A percentile compares a stretch with the other conserved stretches of the same genome.
Evolutionary conservation across 2,329 filamentous ascomycete genomes (phyloP).

Genomic region (Sphaerulina populicola): DNA sequence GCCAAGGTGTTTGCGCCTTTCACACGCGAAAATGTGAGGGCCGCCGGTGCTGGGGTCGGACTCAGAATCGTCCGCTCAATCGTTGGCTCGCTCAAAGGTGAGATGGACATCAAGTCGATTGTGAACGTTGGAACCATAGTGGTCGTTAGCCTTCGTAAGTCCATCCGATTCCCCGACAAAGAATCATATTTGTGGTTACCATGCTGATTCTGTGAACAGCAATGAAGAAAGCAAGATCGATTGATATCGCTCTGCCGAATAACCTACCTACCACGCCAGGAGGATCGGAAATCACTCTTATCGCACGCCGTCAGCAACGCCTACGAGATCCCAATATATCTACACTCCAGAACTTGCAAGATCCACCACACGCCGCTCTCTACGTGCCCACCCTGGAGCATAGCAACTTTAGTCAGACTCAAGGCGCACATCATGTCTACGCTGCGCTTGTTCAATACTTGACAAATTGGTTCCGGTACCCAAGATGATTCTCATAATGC

Average conservation of each 20-base stretch:
- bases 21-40: slow-evolving; percentile 53
- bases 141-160: slow-evolving; percentile 12
- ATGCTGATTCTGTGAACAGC: slow-evolving; percentile 20
- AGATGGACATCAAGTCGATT: slow-evolving; percentile 45
- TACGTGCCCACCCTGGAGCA: slow-evolving; percentile 20
- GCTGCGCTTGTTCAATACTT: slow-evolving; percentile 21
- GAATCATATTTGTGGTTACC: not conserved
- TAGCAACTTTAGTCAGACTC: slow-evolving; percentile 19
- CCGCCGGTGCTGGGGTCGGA: slow-evolving; percentile 56
- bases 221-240: slow-evolving; percentile 37
- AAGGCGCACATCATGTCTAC: slow-evolving; percentile 19
- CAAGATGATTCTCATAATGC: too few relatives aligned
- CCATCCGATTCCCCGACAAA: not conserved
- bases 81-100: slow-evolving; percentile 52
- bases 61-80: slow-evolving; percentile 55
- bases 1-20: slow-evolving; percentile 57
- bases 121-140: slow-evolving; percentile 23
- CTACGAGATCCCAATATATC: slow-evolving; percentile 35
- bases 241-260: not conserved
- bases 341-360: slow-evolving; percentile 40
- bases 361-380: slow-evolving; percentile 19
- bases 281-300: not conserved
- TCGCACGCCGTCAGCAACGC: not conserved
- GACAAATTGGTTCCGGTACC: slow-evolving; percentile 17
- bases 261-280: not conserved